These are phyloP conservation scores for Vanilla planifolia DNA, from an alignment of 106 monocot species.

Conservation along the genomic window DNA sequence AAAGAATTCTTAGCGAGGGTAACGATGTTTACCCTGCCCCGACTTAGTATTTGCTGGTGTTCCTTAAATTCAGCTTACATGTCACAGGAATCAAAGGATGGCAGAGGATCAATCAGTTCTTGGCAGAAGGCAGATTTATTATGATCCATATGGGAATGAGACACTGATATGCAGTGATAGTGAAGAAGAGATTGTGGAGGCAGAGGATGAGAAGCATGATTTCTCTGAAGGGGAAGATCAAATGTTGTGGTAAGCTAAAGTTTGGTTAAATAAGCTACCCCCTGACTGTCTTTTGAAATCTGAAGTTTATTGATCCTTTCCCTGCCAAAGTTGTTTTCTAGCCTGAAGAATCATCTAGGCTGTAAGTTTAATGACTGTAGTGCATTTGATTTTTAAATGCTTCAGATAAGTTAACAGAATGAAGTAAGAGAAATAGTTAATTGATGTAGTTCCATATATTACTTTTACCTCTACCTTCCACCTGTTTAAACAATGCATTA, in stretches of 20 bases:
- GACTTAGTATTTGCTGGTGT: too few species aligned
- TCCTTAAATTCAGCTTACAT: constrained; percentile 15
- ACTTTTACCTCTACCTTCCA: too few species aligned
- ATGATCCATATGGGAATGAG: constrained; percentile 82
- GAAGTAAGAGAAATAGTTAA: too few species aligned
- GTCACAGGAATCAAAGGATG: constrained; percentile 89
- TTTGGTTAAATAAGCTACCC: background rate
- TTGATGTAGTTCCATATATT: too few species aligned
- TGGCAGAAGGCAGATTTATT: constrained; percentile 91
- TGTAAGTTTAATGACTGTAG: background rate
- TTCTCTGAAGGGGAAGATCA: constrained; percentile 94
- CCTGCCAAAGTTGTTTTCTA: background rate
- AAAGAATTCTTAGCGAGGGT: too few species aligned
- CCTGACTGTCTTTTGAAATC: too few species aligned
- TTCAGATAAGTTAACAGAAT: background rate
- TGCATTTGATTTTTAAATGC: constrained; percentile 1
- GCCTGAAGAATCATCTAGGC: background rate
- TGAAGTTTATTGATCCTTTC: background rate
- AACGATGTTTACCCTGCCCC: too few species aligned
- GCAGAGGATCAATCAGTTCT: constrained; percentile 95
- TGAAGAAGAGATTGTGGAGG: constrained; percentile 78
- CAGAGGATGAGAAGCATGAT: constrained; percentile 82
- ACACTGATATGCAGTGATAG: constrained; percentile 93
- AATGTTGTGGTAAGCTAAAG: constrained; percentile 58
- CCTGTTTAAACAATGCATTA: too few species aligned